These are phyloP conservation scores for Penicillium bialowiezense DNA, from an alignment of 495 filamentous ascomycete genomes.

Conservation along the genomic window DNA sequence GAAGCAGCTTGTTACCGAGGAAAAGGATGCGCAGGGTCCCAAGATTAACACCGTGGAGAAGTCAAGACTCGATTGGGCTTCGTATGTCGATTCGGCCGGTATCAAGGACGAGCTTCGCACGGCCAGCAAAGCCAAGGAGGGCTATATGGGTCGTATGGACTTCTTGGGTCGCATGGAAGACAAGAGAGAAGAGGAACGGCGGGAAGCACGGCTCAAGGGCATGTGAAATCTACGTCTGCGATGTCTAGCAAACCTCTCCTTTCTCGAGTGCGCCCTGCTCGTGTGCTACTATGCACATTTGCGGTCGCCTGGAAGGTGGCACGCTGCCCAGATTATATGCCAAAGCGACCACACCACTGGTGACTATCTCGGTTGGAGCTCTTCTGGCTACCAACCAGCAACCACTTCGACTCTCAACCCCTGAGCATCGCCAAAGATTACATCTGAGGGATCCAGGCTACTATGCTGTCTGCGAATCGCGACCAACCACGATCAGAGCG, in stretches of 20 bases:
- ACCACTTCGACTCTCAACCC: too few species aligned
- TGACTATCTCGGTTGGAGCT: too few species aligned
- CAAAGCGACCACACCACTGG: too few species aligned
- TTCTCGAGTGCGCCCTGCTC: not conserved
- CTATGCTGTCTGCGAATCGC: too few species aligned
- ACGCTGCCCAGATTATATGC: not conserved
- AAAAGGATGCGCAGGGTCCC: constrained; percentile 54
- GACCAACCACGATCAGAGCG: too few species aligned
- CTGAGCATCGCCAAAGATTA: too few species aligned
- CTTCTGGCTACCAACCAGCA: too few species aligned
- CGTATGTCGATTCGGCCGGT: constrained; percentile 87
- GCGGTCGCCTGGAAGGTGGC: too few species aligned
- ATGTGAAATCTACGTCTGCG: constrained; percentile 28
- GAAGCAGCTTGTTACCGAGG: constrained; percentile 31
- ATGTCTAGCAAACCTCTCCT: constrained; percentile 1
- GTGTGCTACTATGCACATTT: too few species aligned
- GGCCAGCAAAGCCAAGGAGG: constrained; percentile 79
- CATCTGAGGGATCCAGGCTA: too few species aligned
- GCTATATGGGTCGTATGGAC: constrained; percentile 79
- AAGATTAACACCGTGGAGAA: constrained; percentile 98
- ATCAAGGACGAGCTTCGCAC: constrained; percentile 86
- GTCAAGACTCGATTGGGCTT: constrained; percentile 90
- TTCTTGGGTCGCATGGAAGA: constrained; percentile 83
- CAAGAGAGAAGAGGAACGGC: constrained; percentile 71
- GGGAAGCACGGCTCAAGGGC: constrained; percentile 57